phyloP scores from a whole-genome alignment of 2,329 filamentous ascomycete species.

The Verticillium zaregamsianum region DNA sequence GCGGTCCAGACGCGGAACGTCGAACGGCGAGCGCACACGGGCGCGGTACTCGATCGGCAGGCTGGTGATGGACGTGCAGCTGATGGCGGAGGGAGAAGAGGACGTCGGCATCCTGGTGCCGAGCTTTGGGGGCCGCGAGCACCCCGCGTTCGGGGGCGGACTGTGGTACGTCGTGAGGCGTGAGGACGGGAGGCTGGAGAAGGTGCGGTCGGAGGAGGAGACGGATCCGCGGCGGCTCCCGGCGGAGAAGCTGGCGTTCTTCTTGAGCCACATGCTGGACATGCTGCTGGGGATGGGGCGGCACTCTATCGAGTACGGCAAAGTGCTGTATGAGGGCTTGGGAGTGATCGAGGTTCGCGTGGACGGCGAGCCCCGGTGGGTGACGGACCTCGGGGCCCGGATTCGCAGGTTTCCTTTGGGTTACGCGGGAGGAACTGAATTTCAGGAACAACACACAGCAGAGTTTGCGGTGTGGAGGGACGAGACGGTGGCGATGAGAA shows the following conservation, averaged over 20 bases:
- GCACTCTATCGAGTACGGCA: conserved; percentile 7
- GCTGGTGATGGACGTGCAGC: conserved; percentile 11
- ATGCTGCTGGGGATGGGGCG: conserved; percentile 6
- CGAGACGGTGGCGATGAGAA: neutral
- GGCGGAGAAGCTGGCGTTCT: conserved; percentile 13
- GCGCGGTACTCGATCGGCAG: conserved; percentile 7
- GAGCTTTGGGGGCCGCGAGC: neutral
- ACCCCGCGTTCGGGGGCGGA: neutral
- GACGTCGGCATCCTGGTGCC: conserved; percentile 1
- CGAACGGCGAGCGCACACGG: too few species aligned
- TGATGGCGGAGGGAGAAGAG: conserved; percentile 3
- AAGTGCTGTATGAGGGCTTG: conserved; percentile 9
- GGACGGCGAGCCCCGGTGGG: conserved; percentile 9
- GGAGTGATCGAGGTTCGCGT: conserved; percentile 13
- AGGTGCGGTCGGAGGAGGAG: neutral
- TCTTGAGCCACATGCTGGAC: conserved; percentile 9
- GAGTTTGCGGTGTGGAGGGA: too few species aligned
- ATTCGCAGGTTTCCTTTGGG: conserved; percentile 7
- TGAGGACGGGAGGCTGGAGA: neutral
- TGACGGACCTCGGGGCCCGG: conserved; percentile 12
- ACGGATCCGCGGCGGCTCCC: conserved; percentile 7
- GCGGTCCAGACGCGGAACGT: too few species aligned
- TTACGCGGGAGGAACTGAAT: too few species aligned
- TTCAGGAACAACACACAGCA: too few species aligned
- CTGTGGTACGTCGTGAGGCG: neutral